Percentiles rank a stretch among this genome's conserved stretches.
These are phyloP conservation scores for Bombardia bombarda DNA, from an alignment of 495 filamentous ascomycete species.

Conservation along the genomic window DNA sequence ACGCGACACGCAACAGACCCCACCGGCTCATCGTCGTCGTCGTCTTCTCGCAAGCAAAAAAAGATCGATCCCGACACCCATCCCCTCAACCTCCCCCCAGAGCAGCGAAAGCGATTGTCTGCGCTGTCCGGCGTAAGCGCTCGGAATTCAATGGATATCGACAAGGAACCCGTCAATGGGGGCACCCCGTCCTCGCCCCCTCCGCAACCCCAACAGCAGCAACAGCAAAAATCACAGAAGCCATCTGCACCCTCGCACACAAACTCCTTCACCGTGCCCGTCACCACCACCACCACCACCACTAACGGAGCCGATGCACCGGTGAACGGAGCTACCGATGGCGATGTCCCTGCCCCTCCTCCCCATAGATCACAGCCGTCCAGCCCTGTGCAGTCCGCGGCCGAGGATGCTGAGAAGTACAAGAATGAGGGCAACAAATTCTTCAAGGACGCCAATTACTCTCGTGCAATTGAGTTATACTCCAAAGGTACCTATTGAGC, in stretches of 20 bases:
- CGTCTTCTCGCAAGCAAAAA: slow-evolving; percentile 31
- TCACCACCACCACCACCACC: slow-evolving; percentile 47
- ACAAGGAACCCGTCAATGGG: slow-evolving; percentile 53
- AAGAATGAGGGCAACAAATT: slow-evolving; percentile 92
- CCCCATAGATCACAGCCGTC: slow-evolving; percentile 63
- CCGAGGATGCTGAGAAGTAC: slow-evolving; percentile 75
- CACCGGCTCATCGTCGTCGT: slow-evolving; percentile 23
- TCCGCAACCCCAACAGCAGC: slow-evolving; percentile 19
- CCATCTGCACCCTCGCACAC: slow-evolving; percentile 22
- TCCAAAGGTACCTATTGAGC: slow-evolving; percentile 61
- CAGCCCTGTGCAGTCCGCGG: slow-evolving; percentile 45
- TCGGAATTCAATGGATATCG: slow-evolving; percentile 72
- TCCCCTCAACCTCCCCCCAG: slow-evolving; percentile 79
- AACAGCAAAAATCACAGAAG: too few relatives aligned
- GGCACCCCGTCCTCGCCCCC: slow-evolving; percentile 36
- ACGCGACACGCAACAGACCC: slow-evolving; percentile 31
- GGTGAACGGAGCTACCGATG: slow-evolving; percentile 19
- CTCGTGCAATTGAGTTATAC: slow-evolving; percentile 81
- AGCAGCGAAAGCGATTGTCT: slow-evolving; percentile 66
- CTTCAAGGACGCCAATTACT: slow-evolving; percentile 87
- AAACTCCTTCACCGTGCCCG: slow-evolving; percentile 34
- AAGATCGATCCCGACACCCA: slow-evolving; percentile 64
- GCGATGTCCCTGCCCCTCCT: slow-evolving; percentile 64
- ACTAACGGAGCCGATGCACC: slow-evolving; percentile 8
- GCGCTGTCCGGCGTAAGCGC: slow-evolving; percentile 62